These are phyloP conservation scores for Claviceps cyperi DNA, from an alignment of 2,329 filamentous ascomycete species.

Conservation along the genomic window DNA sequence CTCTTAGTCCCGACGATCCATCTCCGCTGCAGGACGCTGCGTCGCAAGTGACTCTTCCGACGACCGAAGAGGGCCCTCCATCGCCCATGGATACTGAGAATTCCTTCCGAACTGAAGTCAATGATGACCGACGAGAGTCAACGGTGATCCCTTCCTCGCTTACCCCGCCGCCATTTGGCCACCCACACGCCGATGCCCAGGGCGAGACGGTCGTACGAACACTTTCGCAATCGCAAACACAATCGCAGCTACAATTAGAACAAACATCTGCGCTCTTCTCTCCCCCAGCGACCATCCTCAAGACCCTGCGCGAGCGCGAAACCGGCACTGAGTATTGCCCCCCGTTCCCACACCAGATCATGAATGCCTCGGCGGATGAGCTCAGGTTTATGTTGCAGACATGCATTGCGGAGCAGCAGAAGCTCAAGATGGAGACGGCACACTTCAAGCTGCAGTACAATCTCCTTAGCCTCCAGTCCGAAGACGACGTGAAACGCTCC, in stretches of 20 bases:
- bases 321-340: constrained; percentile 27
- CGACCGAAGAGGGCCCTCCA: constrained; percentile 39
- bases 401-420: constrained; percentile 40
- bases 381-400: constrained; percentile 41
- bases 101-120: constrained; percentile 36
- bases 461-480: constrained; percentile 68
- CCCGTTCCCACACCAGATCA: constrained; percentile 35
- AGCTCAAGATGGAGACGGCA: constrained; percentile 65
- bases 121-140: constrained; percentile 28
- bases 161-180: constrained; percentile 37
- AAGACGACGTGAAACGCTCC: constrained; percentile 72
- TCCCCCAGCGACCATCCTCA: constrained; percentile 34
- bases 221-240: constrained; percentile 19
- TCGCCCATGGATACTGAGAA: constrained; percentile 35
- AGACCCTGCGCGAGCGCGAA: constrained; percentile 18
- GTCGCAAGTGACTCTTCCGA: constrained; percentile 41
- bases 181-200: constrained; percentile 29
- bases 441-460: constrained; percentile 87
- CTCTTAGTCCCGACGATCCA: constrained; percentile 20
- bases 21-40: constrained; percentile 19
- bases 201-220: constrained; percentile 14
- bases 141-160: constrained; percentile 42
- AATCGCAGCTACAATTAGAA: too few relatives aligned
- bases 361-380: constrained; percentile 38
- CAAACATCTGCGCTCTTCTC: constrained; percentile 37